Base-by-base conservation (phyloP, 371 early-diverging fungal genomes). In the Lichtheimia ramosa region DNA sequence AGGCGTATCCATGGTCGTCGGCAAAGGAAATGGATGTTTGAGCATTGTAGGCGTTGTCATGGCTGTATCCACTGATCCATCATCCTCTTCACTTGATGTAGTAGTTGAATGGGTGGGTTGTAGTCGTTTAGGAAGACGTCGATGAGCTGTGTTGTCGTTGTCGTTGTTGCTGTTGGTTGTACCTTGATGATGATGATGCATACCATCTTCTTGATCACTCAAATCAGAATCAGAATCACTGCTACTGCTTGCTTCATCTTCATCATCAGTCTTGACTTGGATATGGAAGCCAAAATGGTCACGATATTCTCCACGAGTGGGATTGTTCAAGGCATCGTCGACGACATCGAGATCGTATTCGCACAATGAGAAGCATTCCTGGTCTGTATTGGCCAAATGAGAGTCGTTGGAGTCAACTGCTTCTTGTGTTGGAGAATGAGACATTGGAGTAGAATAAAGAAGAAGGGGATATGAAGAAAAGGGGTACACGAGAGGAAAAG, bases 311-410 rank as follows among this genome's bases (percentile, higher is more conserved):
- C 50, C 54, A 39, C 61, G 66, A 51, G 74, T 48, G 5, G 77
- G 74, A 59, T 77, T 63, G 15, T 59, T 23, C 14, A 77, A 50
- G 10, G 72, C 77, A 12, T 74, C 74, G 61, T 77, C 77, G 6
- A 77, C 77, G n/a, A 77, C 74, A 43, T 78, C 75, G 20, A 78
- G 52, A 54, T 78, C 79, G 43, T 66, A 78, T 43, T 78, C 68
- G 16, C 50, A 54, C n/a, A 68, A 56, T 14, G 59, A 63, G 41
- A 68, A 63, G 21, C 28, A 56, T 23, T 55, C 62, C 20, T 58
- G 50, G 23, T 52, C 59, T 6, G 43, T 42, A 39, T 53, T 34
- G 10, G 2, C 41, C 21, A 24, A 43, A 16, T 55, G 43, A 2
- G 56, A 55, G 15, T 55, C 42, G 5, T 55, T 41, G 4, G 20